Evolutionary conservation across 2,329 filamentous ascomycete species (phyloP), one percentile per base, ranked within the genome.

Genomic region (Sporothrix brasiliensis): DNA sequence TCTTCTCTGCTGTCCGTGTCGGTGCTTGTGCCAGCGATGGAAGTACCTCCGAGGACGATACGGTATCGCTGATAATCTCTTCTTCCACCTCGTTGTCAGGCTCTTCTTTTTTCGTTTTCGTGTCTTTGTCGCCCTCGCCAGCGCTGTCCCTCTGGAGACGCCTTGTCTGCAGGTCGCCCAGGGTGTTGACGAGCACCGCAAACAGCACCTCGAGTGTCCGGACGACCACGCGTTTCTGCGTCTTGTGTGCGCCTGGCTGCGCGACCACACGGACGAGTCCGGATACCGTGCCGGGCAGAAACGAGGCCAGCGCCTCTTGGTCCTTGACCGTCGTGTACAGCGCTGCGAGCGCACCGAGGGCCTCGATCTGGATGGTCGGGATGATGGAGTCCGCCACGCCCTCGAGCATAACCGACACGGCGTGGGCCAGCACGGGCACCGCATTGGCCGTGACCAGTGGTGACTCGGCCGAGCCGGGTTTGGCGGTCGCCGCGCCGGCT

Each of bases 231-330:
- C 85, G 87, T 74, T 85, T 89, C 58, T 80, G 79, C 0, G 78
- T 79, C 74, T 85, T 88, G 58, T 83, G 81, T 13, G 86, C 84
- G 53, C 86, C 87, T 0, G 89, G 91, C 0, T 88, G 88, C 4
- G 91, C 90, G 67, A 97, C 81, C 0, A 93, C 82, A 76, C 91
- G 94, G 2, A 91, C 89, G 30, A 99, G 81, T 0, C 89, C 88
- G 3, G 95, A 98, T 0, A 97, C 87, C 0, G 92, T 92, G 11
- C 94, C 93, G 0, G 96, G 95, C 54, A 98, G 84, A 76, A 99
- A 95, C 72, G 88, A 94, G 11, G 93, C 92, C 70, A 97, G 82
- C 2, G 92, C 88, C n/a, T 91, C 86, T 61, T 86, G 86, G 75
- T 95, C 91, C 68, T 86, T 88, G 56, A 97, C 84, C 27, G 88